These are phyloP conservation scores for Paramecium octaurelia DNA, from an alignment of 73 alveolate species.

Conservation along the genomic window DNA sequence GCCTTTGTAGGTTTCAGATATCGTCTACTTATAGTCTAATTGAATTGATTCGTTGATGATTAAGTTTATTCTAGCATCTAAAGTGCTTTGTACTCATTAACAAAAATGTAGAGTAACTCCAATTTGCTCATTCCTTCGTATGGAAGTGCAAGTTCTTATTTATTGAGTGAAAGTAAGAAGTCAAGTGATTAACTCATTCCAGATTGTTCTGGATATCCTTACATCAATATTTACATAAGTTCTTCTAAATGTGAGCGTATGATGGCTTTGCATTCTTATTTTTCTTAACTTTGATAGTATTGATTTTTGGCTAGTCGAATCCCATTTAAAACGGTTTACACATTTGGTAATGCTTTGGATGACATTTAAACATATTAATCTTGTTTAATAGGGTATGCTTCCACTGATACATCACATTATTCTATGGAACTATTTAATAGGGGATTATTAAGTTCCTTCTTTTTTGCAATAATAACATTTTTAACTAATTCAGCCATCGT, in stretches of 20 bases:
- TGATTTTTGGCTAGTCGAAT: not conserved
- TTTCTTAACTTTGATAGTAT: not conserved
- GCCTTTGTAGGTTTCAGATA: not conserved
- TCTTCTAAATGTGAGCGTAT: not conserved
- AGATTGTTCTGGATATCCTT: not conserved
- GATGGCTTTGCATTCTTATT: not conserved
- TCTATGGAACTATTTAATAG: not conserved
- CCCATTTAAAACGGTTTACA: slow-evolving; percentile 1
- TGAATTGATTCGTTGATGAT: not conserved
- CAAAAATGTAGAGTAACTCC: not conserved
- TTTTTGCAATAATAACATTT: not conserved
- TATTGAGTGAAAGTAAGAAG: not conserved
- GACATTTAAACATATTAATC: slow-evolving; percentile 21
- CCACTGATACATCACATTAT: not conserved
- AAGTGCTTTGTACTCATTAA: not conserved
- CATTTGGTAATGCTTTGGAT: not conserved
- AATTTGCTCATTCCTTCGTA: slow-evolving; percentile 21
- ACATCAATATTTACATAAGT: not conserved
- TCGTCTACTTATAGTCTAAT: not conserved
- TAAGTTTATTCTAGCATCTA: not conserved
- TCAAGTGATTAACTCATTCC: not conserved
- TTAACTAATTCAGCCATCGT: slow-evolving; percentile 27
- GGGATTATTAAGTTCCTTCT: not conserved
- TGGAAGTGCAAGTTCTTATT: not conserved
- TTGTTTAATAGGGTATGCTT: not conserved